Base-by-base conservation (phyloP, 2,329 filamentous ascomycete genomes). In the Metarhizium anisopliae region DNA sequence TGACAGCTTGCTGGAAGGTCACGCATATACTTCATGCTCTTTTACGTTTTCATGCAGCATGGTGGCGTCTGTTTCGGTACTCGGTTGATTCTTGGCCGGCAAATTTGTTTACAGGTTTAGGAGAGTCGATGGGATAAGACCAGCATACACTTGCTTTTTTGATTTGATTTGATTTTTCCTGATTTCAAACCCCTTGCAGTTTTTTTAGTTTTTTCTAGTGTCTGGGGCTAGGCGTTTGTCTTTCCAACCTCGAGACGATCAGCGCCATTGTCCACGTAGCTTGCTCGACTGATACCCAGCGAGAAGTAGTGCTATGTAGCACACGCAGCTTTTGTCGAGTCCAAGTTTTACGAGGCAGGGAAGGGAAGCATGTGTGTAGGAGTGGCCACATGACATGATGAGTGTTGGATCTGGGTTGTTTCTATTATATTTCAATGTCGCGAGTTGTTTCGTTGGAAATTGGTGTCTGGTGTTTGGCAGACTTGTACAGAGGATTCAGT, bases 1-100 rank as follows among this genome's bases (percentile, higher is more conserved):
- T 56, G 30, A 56, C 43, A 49, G 18, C 51, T 38, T 40, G 8
- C 38, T 51, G 30, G 36, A 30, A 30, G 7, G 14, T n/a, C 45
- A 47, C 32, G 36, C 35, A 55, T 30, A 56, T 58, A 56, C 50
- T 55, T 62, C 60, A 62, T 61, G 64, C 58, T 38, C 60, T 59
- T 60, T 65, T 62, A 60, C 58, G 64, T 66, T 64, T 67, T 69
- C 59, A 67, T 68, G 64, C 62, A 68, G 69, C 69, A 69, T 70
- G 65, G 64, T 60, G 69, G 68, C 67, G 68, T 70, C 65, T 66
- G 42, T 61, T 59, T 60, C 61, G 62, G 60, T 61, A 51, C 60
- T 60, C 59, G 50, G 29, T 63, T 65, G 32, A 20, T 50, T 51
- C 50, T 35, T 51, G 47, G 51, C 38, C 47, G 30, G 36, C 43